Evolutionary conservation across 352 stramenopile species (phyloP), one percentile per base, ranked within the genome.

Genomic region (Pythium plurisporium): DNA sequence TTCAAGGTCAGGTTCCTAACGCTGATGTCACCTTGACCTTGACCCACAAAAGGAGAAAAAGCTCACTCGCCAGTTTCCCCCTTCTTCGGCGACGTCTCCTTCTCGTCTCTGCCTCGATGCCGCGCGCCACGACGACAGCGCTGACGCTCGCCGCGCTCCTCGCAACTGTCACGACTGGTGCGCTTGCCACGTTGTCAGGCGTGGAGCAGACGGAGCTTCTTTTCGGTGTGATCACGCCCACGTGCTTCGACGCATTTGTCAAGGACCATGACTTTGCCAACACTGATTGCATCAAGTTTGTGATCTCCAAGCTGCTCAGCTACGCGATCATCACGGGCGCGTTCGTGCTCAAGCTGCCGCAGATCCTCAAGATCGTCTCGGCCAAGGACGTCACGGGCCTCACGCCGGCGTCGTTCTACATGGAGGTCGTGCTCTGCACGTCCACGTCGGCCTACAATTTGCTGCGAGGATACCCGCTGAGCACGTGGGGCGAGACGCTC

Each of bases 321-420:
- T 96, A 94, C 64, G 81, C 80, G 36, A 96, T 96, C 72, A 93
- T 96, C 65, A 74, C 80, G 26, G 86, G 79, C 45, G 86, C 76
- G 46, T 69, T 91, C 43, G 86, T 96, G 64, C 79, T 96, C 49
- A 96, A 96, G 64, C 58, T 96, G 45, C 86, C 86, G 38, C 86
- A 96, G 62, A 96, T 96, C 67, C 67, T 96, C 53, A 96, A 96
- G 74, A 94, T 96, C 54, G 19, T 94, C 23, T 50, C 62, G 7
- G 86, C 81, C 20, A 87, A 79, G 49, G 81, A 92, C 47, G 86
- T 94, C 41, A 93, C 84, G 41, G 86, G 86, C 0, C 73, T 96
- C 49, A 96, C 81, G 23, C 84, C 85, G 8, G 72, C 81, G 30
- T 89, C 82, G 27, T 96, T 96, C 67, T 96, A 96, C 77, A 86